These are phyloP conservation scores for Astrothelium subdiscretum DNA, from an alignment of 495 filamentous ascomycete species.

Conservation along the genomic window DNA sequence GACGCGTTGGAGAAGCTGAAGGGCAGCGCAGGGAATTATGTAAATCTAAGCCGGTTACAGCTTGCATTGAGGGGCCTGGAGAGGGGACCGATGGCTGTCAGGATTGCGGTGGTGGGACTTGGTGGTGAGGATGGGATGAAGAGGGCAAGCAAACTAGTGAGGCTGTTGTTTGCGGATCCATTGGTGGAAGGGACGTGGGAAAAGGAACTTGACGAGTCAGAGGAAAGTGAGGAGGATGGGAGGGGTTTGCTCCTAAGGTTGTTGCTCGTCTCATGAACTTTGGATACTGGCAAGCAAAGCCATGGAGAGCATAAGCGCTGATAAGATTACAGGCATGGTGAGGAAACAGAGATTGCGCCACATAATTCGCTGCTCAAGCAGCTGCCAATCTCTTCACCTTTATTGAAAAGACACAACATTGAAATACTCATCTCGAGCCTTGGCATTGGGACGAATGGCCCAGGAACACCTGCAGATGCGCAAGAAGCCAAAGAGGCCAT, in stretches of 20 bases:
- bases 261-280: neutral
- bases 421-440: slow-evolving; percentile 66
- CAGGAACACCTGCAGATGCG: slow-evolving; percentile 15
- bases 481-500: slow-evolving; percentile 42
- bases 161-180: slow-evolving; percentile 67
- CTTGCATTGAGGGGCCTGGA: slow-evolving; percentile 69
- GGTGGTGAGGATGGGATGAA: slow-evolving; percentile 9
- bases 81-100: slow-evolving; percentile 49
- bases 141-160: slow-evolving; percentile 48
- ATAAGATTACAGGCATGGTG: slow-evolving; percentile 38
- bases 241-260: slow-evolving; percentile 49
- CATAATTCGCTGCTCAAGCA: slow-evolving; percentile 40
- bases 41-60: slow-evolving; percentile 66
- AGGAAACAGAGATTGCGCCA: slow-evolving; percentile 29
- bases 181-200: slow-evolving; percentile 62
- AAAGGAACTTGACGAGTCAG: slow-evolving; percentile 40
- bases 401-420: slow-evolving; percentile 54
- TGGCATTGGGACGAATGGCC: slow-evolving; percentile 23
- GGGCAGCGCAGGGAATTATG: slow-evolving; percentile 47
- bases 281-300: neutral
- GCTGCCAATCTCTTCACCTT: slow-evolving; percentile 53
- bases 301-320: neutral
- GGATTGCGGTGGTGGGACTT: slow-evolving; percentile 49
- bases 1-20: slow-evolving; percentile 50
- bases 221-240: slow-evolving; percentile 31